These are phyloP conservation scores for Chlorella sorokiniana DNA, from an alignment of 139 green algal species.

Conservation along the genomic window DNA sequence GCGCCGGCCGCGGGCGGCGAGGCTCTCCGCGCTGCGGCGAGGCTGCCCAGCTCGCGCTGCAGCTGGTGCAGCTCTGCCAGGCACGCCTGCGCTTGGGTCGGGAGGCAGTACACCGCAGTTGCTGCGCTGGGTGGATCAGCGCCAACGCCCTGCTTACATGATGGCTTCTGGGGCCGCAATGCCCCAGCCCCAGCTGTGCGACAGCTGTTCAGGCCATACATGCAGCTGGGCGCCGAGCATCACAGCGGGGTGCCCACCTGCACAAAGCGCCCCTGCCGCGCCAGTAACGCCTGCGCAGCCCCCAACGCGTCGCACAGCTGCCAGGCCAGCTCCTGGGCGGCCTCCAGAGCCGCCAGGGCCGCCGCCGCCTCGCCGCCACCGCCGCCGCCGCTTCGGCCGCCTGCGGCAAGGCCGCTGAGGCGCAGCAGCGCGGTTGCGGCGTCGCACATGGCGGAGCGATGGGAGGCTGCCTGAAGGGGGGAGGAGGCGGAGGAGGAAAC, in stretches of 20 bases:
- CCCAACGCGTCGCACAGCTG: slow-evolving; percentile 15
- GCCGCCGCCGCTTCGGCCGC: neutral
- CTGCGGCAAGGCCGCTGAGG: slow-evolving; percentile 18
- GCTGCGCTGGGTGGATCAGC: too few relatives aligned
- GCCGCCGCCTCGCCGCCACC: neutral
- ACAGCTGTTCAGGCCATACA: neutral
- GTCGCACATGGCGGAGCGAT: slow-evolving; percentile 1
- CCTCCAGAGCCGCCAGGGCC: neutral
- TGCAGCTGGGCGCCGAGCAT: neutral
- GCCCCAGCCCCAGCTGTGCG: too few relatives aligned
- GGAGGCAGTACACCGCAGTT: too few relatives aligned
- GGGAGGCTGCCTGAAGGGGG: neutral
- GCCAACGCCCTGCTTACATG: too few relatives aligned
- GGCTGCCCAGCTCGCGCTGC: neutral
- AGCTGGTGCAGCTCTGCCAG: neutral
- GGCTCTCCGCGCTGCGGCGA: neutral
- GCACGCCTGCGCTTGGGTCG: slow-evolving; percentile 13
- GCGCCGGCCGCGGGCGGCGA: neutral
- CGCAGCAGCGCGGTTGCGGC: slow-evolving; percentile 1
- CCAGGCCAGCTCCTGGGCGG: neutral
- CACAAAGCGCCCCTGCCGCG: slow-evolving; percentile 12
- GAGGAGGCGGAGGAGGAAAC: neutral
- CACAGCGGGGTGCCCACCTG: neutral
- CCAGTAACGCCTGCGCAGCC: slow-evolving; percentile 4
- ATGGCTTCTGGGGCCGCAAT: too few relatives aligned